These are phyloP conservation scores for Debaryomycetaceae sp. DNA, from an alignment of 1,139 yeast species.

Conservation along the genomic window DNA sequence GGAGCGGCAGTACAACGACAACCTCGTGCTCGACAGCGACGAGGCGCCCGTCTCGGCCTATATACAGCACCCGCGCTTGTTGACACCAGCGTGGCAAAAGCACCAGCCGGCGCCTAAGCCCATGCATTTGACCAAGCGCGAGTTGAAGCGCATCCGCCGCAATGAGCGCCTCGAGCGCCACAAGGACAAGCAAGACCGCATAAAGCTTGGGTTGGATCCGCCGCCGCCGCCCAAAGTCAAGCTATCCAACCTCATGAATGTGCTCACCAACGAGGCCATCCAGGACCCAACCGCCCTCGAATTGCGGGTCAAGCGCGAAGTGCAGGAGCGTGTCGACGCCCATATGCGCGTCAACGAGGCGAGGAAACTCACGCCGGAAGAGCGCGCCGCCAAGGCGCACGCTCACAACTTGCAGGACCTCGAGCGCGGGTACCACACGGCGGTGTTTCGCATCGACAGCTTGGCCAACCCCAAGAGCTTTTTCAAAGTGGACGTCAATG, in stretches of 20 bases:
- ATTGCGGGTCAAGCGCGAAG: conserved; percentile 62
- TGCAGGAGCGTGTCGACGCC: conserved; percentile 53
- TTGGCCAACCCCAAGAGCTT: conserved; percentile 63
- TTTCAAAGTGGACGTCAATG: conserved; percentile 74
- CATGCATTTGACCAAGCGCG: conserved; percentile 69
- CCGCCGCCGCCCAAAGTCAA: conserved; percentile 90
- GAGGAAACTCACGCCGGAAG: conserved; percentile 59
- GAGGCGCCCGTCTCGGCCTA: conserved; percentile 54
- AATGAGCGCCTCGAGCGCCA: conserved; percentile 62
- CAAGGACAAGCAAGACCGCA: conserved; percentile 72
- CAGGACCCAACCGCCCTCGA: conserved; percentile 89
- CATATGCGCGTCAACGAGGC: conserved; percentile 63
- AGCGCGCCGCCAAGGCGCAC: conserved; percentile 47
- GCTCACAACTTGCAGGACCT: conserved; percentile 43
- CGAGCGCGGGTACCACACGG: conserved; percentile 46
- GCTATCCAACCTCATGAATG: conserved; percentile 77
- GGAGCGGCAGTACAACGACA: conserved; percentile 19
- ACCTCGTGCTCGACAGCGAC: conserved; percentile 30
- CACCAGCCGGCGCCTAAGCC: conserved; percentile 37
- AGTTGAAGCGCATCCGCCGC: conserved; percentile 68
- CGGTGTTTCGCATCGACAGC: conserved; percentile 55
- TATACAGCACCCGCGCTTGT: conserved; percentile 78
- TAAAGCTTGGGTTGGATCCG: conserved; percentile 76
- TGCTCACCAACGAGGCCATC: conserved; percentile 81
- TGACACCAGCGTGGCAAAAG: conserved; percentile 54